phyloP scores from a whole-genome alignment of 768 basidiomycete genomes.

The Suillus occidentalis region DNA sequence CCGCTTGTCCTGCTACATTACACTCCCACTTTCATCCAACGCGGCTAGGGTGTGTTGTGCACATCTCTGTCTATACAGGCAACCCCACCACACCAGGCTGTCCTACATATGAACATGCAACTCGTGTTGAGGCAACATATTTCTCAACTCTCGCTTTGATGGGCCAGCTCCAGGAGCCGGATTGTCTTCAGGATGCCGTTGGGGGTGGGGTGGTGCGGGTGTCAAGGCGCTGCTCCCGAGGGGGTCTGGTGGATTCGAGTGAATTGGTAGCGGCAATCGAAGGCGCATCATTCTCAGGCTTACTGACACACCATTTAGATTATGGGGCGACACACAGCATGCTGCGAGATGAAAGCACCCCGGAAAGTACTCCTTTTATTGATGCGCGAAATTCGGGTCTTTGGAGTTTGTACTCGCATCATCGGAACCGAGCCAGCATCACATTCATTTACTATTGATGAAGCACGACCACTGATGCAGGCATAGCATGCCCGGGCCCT shows the following conservation, averaged over 20 bases:
- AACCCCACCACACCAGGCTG: constrained; percentile 87
- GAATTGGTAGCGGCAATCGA: no score
- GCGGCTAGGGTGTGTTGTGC: constrained; percentile 72
- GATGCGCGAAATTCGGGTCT: no score
- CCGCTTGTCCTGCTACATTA: constrained; percentile 82
- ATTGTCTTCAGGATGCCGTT: constrained; percentile 79
- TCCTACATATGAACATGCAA: constrained; percentile 82
- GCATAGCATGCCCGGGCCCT: no score
- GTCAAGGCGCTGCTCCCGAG: constrained; percentile 87
- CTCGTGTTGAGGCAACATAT: constrained; percentile 59
- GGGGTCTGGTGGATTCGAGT: constrained; percentile 31
- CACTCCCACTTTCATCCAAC: constrained; percentile 79
- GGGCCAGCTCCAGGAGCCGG: constrained; percentile 69
- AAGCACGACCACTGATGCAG: no score
- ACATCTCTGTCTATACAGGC: constrained; percentile 62
- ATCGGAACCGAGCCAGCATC: no score
- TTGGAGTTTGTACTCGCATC: no score
- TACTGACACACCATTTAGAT: no score
- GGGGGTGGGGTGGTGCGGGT: constrained; percentile 83
- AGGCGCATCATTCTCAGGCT: no score
- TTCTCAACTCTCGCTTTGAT: constrained; percentile 86
- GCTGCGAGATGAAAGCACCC: no score
- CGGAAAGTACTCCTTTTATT: no score
- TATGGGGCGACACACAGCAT: no score
- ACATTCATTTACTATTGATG: no score